Conservation (phyloP, 139 green algal species). For the Chlorella sp. region DNA sequence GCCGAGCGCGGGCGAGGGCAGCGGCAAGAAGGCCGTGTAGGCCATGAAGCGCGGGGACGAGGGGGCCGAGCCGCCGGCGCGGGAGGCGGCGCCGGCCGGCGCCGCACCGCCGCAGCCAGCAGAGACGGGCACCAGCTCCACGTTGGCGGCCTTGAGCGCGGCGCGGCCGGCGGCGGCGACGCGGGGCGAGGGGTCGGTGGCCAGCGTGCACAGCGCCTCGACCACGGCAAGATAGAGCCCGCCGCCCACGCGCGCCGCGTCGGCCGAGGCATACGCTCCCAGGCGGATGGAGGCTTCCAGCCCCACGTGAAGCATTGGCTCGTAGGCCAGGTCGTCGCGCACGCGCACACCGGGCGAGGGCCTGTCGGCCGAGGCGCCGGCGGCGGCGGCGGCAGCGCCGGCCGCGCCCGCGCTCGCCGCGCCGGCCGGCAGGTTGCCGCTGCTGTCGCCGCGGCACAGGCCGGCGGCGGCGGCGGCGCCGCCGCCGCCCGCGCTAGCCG, state of each 20-base stretch:
- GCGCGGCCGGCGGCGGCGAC: constrained; percentile 58
- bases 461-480: background rate
- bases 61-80: no score
- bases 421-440: no score
- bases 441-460: background rate
- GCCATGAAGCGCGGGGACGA: no score
- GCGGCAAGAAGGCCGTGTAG: no score
- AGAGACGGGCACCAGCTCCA: constrained; percentile 48
- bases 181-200: constrained; percentile 65
- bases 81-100: no score
- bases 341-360: constrained; percentile 27
- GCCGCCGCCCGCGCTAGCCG: background rate
- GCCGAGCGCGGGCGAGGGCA: no score
- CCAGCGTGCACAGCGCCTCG: constrained; percentile 71
- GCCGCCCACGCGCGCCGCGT: constrained; percentile 47
- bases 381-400: background rate
- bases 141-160: constrained; percentile 57
- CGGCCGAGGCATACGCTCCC: constrained; percentile 43
- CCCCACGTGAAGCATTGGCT: constrained; percentile 35
- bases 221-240: constrained; percentile 51
- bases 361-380: background rate
- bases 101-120: background rate
- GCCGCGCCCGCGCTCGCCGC: no score
- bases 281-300: constrained; percentile 14
- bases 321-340: constrained; percentile 22